A percentile compares a stretch with the other conserved stretches of the same genome.
phyloP scores from a whole-genome alignment of 306 rosid genomes.

The Sicyos baderoa region DNA sequence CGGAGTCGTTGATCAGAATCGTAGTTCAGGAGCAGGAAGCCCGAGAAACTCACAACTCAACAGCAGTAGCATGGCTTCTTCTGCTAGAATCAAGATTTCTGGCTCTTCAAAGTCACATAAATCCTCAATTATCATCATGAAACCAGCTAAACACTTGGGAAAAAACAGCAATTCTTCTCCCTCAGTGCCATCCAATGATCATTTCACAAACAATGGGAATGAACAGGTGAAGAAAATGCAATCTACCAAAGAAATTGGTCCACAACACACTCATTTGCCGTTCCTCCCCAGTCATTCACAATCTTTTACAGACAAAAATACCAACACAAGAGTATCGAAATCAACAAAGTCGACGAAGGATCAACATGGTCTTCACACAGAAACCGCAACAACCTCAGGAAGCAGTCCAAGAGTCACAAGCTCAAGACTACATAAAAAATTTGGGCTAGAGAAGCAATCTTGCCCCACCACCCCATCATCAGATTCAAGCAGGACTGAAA shows the following conservation, averaged over 20 bases:
- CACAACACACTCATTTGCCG: conserved; percentile 25
- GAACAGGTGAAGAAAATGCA: conserved; percentile 25
- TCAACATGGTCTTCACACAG: conserved; percentile 27
- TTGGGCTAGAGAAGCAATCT: conserved; percentile 57
- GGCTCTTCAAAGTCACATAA: conserved; percentile 20
- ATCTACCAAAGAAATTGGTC: conserved; percentile 27
- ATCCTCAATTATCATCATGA: conserved; percentile 53
- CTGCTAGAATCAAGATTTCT: conserved; percentile 19
- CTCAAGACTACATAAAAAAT: conserved; percentile 49
- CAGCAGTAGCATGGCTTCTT: conserved; percentile 15
- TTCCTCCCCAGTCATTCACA: conserved; percentile 29
- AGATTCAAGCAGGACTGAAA: conserved; percentile 39
- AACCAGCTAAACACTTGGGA: conserved; percentile 39
- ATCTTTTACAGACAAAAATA: conserved; percentile 29
- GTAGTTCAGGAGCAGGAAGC: conserved; percentile 39
- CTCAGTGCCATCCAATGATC: conserved; percentile 19
- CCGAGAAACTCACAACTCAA: conserved; percentile 30
- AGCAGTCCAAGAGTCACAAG: conserved; percentile 34
- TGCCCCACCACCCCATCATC: conserved; percentile 33
- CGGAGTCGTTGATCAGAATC: conserved; percentile 28
- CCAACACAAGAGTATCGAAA: conserved; percentile 32
- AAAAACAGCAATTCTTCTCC: conserved; percentile 33
- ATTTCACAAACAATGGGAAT: conserved; percentile 37
- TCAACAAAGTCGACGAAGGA: conserved; percentile 32
- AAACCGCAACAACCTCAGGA: conserved; percentile 27